Base-by-base conservation (phyloP, 225 moss, liverwort and hornwort genomes). In the Straminergon stramineum region DNA sequence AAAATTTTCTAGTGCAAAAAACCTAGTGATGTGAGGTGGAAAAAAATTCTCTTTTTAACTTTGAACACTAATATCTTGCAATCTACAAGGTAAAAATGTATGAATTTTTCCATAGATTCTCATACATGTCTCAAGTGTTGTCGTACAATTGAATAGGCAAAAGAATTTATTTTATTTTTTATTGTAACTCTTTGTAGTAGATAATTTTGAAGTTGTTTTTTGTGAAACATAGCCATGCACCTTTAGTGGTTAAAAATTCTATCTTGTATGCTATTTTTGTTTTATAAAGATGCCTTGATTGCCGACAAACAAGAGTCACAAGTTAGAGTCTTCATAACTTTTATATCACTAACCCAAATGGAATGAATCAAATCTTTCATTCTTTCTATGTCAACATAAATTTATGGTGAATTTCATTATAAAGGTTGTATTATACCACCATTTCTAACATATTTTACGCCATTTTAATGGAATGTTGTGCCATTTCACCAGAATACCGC, bases 1-100 rank as follows among this genome's bases (percentile, higher is more conserved):
- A 71, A 71, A 41, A 26, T 8, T 71, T 27, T 27, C 27, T 26
- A 15, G 5, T 26, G 9, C 9, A 26, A 26, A 41, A 41, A n/a
- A 39, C 0, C 13, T 26, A 39, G 9, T 41, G 8, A 26, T 8
- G 8, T 0, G 5, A 71, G 8, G 15, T 41, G 1, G 13, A 7
- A 41, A 70, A 39, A 39, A 22, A 21, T 11, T 1, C n/a, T 23
- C 39, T 9, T 21, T 21, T 21, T 8, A 27, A 15, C 6, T 43
- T 43, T 35, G 11, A 41, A 41, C 1, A 41, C 13, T 41, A 15
- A 26, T 71, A 41, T 71, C 26, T 71, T 71, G 9, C 70, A 71
- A 41, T 26, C 15, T 71, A 71, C 8, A 71, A 41, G 7, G 24
- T 41, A 15, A 71, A 39, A 26, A 3, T 26, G 5, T 39, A 39